Base-by-base conservation (phyloP, 2,329 filamentous ascomycete genomes). In the Madurella fahalii region DNA sequence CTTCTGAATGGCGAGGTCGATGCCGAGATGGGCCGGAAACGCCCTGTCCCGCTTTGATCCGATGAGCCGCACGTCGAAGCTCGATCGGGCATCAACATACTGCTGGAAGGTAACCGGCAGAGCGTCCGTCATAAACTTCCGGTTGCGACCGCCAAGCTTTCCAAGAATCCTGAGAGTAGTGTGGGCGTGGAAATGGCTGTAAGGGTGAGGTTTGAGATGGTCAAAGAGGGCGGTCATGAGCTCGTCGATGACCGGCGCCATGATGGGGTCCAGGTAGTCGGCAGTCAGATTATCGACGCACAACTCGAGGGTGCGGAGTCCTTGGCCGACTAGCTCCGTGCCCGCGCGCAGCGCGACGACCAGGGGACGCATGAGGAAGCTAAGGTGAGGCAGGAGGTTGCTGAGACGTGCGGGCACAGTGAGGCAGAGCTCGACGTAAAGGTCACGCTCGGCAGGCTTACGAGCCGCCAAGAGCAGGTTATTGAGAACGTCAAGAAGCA, bases 231-330 rank as follows among this genome's bases (percentile, higher is more conserved):
- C 93, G 45, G 91, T 94, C 94, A 99, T 99, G 43, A 99, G 78
- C 67, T 99, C 94, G 64, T 99, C 93, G 70, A 99, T 97, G 25
- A 97, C 95, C 0, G 94, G 95, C 2, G 93, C 90, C 93, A 99
- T 99, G 65, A 99, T 97, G 0, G 94, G 95, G 64, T 99, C 94
- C 13, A 99, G 77, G 67, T 99, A 99, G 66, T 99, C 94, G 0
- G 94, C 93, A 0, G 95, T 99, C 0, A 99, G 80, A 64, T 99
- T 99, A 60, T 99, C 94, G 16, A 99, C 94, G 65, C 94, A 99
- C 2, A 99, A 81, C 67, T 99, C 94, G 5, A 99, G 76, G 0
- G 94, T 99, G 30, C 95, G 80, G 7, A 99, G 77, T 0, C 94
- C 94, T 70, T 99, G 95, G 0, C 92, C 92, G 16, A 99, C 93